Base-by-base conservation (phyloP, 2,329 filamentous ascomycete genomes). In the Monilinia laxa region DNA sequence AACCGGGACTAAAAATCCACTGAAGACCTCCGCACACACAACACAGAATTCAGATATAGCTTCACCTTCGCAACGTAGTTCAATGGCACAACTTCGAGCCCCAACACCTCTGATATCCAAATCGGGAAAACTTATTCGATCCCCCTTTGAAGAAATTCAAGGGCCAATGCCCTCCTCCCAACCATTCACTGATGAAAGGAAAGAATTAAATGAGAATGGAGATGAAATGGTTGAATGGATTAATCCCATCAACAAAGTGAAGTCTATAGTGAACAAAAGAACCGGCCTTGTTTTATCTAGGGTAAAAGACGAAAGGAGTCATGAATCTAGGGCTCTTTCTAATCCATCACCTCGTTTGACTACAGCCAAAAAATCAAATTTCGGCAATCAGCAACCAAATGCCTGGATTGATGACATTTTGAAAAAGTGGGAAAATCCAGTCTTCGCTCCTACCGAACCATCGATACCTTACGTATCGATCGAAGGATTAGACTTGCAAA, bases 361-460 rank as follows among this genome's bases (percentile, higher is more conserved):
- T 31, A 35, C 51, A 28, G 3, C 14, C 14, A 45, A 40, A 52
- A 28, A 42, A 31, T 25, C 47, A 18, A 23, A 9, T n/a, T 79
- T 76, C 78, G 57, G 78, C 68, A 47, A 23, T 52, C 64, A 59
- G 10, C 62, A 69, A 14, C 70, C 72, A 10, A 79, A 75, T 56
- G 66, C 76, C 12, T 92, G 89, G 90, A 78, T 93, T 3, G 80
- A 82, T 11, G 78, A 82, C 9, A 72, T 94, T 9, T 77, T 92
- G 1, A 76, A 81, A 47, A 81, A 80, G 11, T 96, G 92, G 91
- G 78, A 89, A 11, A 96, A 93, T 68, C 91, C 92, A 0, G 80
- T 91, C 0, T 97, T 96, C 75, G 78, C 82, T n/a, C 73, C 76
- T 4, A 76, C 77, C 0, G 80, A 86, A 64, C 71, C 77, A 1